A percentile compares a stretch with the other conserved stretches of the same genome.
These are phyloP conservation scores for Solanum chilense DNA, from an alignment of 257 asterid species.

Conservation along the genomic window DNA sequence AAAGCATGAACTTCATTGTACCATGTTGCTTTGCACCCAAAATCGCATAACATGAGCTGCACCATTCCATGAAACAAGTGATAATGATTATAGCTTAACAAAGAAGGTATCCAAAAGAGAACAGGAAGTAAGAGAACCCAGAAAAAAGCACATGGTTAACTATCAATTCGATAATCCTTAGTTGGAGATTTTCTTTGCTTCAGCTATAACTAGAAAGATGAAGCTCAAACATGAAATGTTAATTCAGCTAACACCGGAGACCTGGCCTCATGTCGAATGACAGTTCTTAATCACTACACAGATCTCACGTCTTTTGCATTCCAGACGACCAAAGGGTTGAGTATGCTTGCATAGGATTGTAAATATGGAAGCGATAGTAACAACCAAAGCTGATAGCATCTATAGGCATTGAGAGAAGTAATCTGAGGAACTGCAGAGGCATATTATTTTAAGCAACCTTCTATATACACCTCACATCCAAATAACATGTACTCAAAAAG, in stretches of 20 bases:
- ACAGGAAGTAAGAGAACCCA: not conserved
- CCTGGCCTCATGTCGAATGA: not conserved
- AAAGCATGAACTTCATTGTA: not conserved
- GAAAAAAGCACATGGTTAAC: not conserved
- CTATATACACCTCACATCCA: not conserved
- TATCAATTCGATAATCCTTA: not conserved
- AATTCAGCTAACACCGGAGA: not conserved
- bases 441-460: not conserved
- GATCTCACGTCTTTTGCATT: not conserved
- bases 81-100: not conserved
- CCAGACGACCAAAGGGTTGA: not conserved
- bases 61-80: not conserved
- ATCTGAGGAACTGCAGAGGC: not conserved
- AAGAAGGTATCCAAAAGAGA: not conserved
- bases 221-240: not conserved
- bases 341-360: not conserved
- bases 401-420: not conserved
- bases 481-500: not conserved
- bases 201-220: not conserved
- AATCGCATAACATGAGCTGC: not conserved
- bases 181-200: not conserved
- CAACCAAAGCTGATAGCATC: not conserved
- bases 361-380: not conserved
- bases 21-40: not conserved
- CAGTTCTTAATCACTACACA: not conserved